A percentile compares a stretch with the other conserved stretches of the same genome.
Evolutionary conservation across 2,329 filamentous ascomycete genomes (phyloP).

Genomic region (Pseudogymnoascus sp.): DNA sequence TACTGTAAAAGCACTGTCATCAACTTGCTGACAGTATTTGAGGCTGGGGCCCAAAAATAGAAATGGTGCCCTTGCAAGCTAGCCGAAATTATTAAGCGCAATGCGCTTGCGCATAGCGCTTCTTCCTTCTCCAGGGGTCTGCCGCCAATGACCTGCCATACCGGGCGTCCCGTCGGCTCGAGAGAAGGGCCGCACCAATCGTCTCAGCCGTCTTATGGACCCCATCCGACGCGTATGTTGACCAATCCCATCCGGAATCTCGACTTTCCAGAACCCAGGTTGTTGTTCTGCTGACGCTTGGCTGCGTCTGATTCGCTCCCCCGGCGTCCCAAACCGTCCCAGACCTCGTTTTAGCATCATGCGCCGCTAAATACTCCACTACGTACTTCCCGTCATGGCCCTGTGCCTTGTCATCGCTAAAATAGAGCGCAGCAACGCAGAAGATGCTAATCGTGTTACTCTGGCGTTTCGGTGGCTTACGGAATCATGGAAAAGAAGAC

Average conservation of each 20-base stretch:
- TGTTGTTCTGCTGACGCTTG: not conserved
- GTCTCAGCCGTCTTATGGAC: not conserved
- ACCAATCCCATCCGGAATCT: not conserved
- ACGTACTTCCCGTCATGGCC: not conserved
- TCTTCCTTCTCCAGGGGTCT: not conserved
- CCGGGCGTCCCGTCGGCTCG: not conserved
- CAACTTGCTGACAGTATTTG: conserved; percentile 1
- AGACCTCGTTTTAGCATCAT: conserved; percentile 9
- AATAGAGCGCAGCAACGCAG: not conserved
- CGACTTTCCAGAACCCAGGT: conserved; percentile 1
- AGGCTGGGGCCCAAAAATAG: conserved; percentile 5
- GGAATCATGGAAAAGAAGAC: not conserved
- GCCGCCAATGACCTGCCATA: not conserved
- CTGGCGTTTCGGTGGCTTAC: not conserved
- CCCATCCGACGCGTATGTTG: not conserved
- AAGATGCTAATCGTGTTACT: not conserved
- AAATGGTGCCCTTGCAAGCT: not conserved
- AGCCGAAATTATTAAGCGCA: conserved; percentile 4
- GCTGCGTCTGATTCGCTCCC: not conserved
- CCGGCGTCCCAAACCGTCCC: not conserved
- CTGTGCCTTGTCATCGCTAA: not conserved
- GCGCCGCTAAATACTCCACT: not conserved
- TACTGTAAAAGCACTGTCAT: conserved; percentile 2
- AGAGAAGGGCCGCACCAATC: conserved; percentile 5
- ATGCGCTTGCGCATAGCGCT: conserved; percentile 1